These are phyloP conservation scores for Saccharomyces pastorianus DNA, from an alignment of 1,139 yeast species.

Conservation along the genomic window DNA sequence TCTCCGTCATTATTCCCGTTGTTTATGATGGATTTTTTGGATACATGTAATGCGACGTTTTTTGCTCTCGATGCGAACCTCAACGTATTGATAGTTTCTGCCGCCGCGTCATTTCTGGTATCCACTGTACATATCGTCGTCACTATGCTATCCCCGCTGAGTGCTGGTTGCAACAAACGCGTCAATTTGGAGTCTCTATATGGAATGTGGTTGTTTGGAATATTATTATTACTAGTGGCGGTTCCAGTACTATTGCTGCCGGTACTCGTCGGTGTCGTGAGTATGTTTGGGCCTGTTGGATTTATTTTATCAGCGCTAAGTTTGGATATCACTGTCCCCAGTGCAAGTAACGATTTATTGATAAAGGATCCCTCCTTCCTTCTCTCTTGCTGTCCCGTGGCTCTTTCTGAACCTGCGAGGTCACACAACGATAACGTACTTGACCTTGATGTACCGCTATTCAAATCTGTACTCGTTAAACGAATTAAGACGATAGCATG, in stretches of 20 bases:
- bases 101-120: conserved; percentile 45
- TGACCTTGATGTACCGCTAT: conserved; percentile 38
- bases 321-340: conserved; percentile 82
- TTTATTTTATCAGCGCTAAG: conserved; percentile 40
- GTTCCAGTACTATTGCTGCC: conserved; percentile 10
- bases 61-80: conserved; percentile 93
- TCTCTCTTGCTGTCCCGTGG: conserved; percentile 69
- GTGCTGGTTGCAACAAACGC: conserved; percentile 79
- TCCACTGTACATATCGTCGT: conserved; percentile 79
- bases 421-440: conserved; percentile 84
- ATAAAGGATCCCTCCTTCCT: conserved; percentile 89
- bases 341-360: conserved; percentile 79
- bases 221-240: conserved; percentile 8
- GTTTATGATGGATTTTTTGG: conserved; percentile 34
- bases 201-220: conserved; percentile 53
- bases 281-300: neutral
- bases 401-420: conserved; percentile 91
- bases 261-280: conserved; percentile 18
- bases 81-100: conserved; percentile 80
- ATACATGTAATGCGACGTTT: conserved; percentile 65
- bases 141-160: conserved; percentile 82
- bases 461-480: conserved; percentile 40
- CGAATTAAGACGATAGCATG: conserved; percentile 82
- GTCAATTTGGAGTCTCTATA: conserved; percentile 90
- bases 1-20: conserved; percentile 27